These are phyloP conservation scores for Trichoderma cornu-damae DNA, from an alignment of 2,329 filamentous ascomycete species.

Conservation along the genomic window DNA sequence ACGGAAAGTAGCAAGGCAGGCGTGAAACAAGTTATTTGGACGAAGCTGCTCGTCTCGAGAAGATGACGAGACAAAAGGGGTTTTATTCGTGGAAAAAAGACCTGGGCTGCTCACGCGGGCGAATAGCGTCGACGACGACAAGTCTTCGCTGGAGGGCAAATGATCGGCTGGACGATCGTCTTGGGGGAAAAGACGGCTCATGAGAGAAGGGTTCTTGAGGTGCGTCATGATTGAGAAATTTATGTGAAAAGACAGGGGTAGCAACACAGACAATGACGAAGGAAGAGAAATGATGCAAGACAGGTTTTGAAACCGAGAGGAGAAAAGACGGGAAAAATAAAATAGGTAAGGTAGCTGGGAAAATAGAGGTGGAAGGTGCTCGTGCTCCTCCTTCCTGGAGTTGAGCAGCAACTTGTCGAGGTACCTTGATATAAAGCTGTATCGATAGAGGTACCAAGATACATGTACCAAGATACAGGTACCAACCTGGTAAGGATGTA, in stretches of 20 bases:
- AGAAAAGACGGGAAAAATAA: too few relatives aligned
- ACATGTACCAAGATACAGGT: too few relatives aligned
- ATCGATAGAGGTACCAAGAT: too few relatives aligned
- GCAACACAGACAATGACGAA: not conserved
- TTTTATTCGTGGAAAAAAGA: not conserved
- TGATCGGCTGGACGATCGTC: not conserved
- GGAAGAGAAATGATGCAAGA: not conserved
- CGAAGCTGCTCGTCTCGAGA: not conserved
- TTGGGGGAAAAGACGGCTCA: not conserved
- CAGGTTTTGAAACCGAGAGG: not conserved
- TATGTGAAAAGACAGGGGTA: not conserved
- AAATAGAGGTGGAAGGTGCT: not conserved
- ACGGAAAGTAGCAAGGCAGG: constrained; percentile 20
- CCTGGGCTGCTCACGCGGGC: constrained; percentile 28
- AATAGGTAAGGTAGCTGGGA: too few relatives aligned
- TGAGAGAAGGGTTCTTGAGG: not conserved
- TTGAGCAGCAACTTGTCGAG: not conserved
- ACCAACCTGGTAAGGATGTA: not conserved
- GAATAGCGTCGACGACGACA: constrained; percentile 26
- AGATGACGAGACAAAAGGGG: not conserved
- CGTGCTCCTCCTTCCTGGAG: not conserved
- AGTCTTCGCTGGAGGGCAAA: not conserved
- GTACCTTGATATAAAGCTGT: not conserved
- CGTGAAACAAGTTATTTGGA: constrained; percentile 24
- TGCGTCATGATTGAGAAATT: not conserved